These are phyloP conservation scores for Calonectria pauciramosa DNA, from an alignment of 2,329 filamentous ascomycete genomes.

Conservation along the genomic window DNA sequence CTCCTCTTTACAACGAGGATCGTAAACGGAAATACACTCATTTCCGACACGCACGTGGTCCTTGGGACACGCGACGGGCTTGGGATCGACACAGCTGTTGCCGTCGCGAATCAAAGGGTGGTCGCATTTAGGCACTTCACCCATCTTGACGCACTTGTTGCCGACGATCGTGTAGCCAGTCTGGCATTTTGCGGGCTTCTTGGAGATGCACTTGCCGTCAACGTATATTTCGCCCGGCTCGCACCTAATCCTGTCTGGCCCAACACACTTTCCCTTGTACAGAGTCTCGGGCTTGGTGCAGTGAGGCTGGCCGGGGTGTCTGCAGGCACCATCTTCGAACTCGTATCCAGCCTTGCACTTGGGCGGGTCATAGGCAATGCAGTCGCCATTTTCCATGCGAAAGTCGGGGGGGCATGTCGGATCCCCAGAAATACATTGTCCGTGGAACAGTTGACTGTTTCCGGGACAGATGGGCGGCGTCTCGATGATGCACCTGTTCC, in stretches of 20 bases:
- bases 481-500: not conserved
- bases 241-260: not conserved
- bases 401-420: not conserved
- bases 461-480: not conserved
- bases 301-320: not conserved
- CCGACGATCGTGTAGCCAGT: too few species aligned
- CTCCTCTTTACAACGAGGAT: not conserved
- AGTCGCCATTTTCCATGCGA: not conserved
- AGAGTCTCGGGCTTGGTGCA: not conserved
- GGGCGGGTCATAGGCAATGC: not conserved
- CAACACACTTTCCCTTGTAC: not conserved
- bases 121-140: not conserved
- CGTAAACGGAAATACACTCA: not conserved
- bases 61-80: not conserved
- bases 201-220: not conserved
- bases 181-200: not conserved
- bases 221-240: not conserved
- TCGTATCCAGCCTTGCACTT: not conserved
- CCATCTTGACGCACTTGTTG: not conserved
- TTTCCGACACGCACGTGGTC: not conserved
- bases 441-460: not conserved
- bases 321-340: not conserved
- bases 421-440: not conserved
- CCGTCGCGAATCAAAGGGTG: not conserved
- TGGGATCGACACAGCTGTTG: not conserved